phyloP scores from a whole-genome alignment of 257 asterid genomes.

The Anisodus tanguticus region DNA sequence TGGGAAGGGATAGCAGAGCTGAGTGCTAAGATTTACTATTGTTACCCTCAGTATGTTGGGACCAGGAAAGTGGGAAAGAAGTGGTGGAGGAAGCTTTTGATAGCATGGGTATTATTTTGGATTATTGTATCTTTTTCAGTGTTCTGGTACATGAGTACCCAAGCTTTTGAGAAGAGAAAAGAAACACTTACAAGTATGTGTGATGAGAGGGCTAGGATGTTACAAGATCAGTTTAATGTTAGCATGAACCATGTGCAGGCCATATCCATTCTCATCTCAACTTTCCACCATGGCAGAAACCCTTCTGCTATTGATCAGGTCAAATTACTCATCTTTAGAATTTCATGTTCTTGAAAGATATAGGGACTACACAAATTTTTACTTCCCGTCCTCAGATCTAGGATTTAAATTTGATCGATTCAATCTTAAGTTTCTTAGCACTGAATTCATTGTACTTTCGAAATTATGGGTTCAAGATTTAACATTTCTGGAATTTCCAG shows the following conservation, averaged over 20 bases:
- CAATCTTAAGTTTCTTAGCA: neutral
- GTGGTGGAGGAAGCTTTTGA: constrained; percentile 66
- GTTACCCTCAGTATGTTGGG: constrained; percentile 58
- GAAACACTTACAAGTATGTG: constrained; percentile 90
- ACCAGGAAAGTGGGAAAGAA: constrained; percentile 55
- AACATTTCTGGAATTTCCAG: neutral
- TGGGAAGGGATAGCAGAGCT: constrained; percentile 61
- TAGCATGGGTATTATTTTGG: constrained; percentile 57
- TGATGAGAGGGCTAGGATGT: constrained; percentile 96
- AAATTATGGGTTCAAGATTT: neutral
- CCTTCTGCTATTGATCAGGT: constrained; percentile 99
- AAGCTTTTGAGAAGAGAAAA: constrained; percentile 73
- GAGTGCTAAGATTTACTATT: constrained; percentile 60
- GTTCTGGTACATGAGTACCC: constrained; percentile 63
- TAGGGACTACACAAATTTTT: neutral
- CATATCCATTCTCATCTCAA: constrained; percentile 89
- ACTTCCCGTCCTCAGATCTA: neutral
- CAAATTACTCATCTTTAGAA: neutral
- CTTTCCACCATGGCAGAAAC: constrained; percentile 81
- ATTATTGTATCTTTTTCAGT: constrained; percentile 44
- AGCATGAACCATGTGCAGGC: constrained; percentile 97
- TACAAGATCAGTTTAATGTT: constrained; percentile 97
- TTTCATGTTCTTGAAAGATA: neutral
- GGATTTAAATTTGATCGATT: neutral
- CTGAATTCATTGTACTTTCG: neutral